These are phyloP conservation scores for Ophiostoma pallidulum DNA, from an alignment of 2,329 filamentous ascomycete species.

Conservation along the genomic window DNA sequence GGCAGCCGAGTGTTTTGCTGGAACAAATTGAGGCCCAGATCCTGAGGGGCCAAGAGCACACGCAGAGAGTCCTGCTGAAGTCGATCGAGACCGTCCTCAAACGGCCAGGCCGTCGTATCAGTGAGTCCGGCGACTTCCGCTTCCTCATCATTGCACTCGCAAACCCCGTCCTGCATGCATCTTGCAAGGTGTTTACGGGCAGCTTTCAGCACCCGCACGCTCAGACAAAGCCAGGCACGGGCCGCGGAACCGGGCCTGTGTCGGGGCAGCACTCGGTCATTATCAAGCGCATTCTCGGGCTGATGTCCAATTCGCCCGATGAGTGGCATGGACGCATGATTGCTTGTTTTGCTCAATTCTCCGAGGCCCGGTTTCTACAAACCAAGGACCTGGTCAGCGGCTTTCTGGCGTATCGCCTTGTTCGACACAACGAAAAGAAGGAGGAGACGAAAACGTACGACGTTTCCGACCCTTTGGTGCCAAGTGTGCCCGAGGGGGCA, in stretches of 20 bases:
- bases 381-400: slow-evolving; percentile 68
- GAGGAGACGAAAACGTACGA: slow-evolving; percentile 46
- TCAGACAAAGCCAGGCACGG: background rate
- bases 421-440: slow-evolving; percentile 59
- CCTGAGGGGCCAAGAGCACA: slow-evolving; percentile 54
- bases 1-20: slow-evolving; percentile 29
- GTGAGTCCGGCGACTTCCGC: slow-evolving; percentile 58
- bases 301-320: slow-evolving; percentile 65
- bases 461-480: slow-evolving; percentile 58
- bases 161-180: slow-evolving; percentile 63
- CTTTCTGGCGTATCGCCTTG: slow-evolving; percentile 74
- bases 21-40: slow-evolving; percentile 36
- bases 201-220: slow-evolving; percentile 19
- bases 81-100: slow-evolving; percentile 71
- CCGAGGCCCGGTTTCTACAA: slow-evolving; percentile 56
- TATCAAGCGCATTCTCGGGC: slow-evolving; percentile 72
- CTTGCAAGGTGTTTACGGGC: slow-evolving; percentile 32
- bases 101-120: slow-evolving; percentile 61
- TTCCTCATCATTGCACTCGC: slow-evolving; percentile 70
- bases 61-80: slow-evolving; percentile 63
- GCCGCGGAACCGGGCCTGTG: slow-evolving; percentile 31
- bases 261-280: slow-evolving; percentile 70
- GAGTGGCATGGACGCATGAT: slow-evolving; percentile 70
- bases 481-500: slow-evolving; percentile 58
- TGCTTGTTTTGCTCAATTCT: slow-evolving; percentile 66